Percentiles rank a stretch among this genome's conserved stretches.
Evolutionary conservation across 2,329 filamentous ascomycete species (phyloP).

Genomic region (Aspergillus tamarii): DNA sequence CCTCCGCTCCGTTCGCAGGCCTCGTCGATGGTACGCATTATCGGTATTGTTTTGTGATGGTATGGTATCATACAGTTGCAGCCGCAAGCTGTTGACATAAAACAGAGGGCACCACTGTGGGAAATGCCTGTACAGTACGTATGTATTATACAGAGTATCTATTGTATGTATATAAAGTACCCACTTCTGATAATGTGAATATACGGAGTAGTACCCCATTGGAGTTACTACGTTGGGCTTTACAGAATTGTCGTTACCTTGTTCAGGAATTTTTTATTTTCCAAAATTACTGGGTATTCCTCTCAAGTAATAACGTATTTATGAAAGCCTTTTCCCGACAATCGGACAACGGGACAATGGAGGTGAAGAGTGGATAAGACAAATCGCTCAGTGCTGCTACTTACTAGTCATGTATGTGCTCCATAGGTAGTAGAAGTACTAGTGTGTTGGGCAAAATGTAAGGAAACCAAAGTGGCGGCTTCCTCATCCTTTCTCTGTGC

Average conservation of each 20-base stretch:
- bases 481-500: not conserved
- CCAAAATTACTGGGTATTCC: not conserved
- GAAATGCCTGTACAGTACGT: not conserved
- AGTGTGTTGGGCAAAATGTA: not conserved
- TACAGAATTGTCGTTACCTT: not conserved
- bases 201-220: not conserved
- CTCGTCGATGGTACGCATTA: not conserved
- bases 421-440: too few relatives aligned
- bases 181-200: not conserved
- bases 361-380: not conserved
- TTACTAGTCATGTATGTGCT: not conserved
- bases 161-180: not conserved
- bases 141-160: not conserved
- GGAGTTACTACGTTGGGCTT: not conserved
- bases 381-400: not conserved
- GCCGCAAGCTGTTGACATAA: slow-evolving; percentile 11
- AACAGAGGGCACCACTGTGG: not conserved
- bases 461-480: not conserved
- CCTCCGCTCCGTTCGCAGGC: slow-evolving; percentile 4
- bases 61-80: slow-evolving; percentile 22
- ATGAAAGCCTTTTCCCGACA: not conserved
- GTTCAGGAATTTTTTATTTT: not conserved
- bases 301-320: not conserved
- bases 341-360: not conserved
- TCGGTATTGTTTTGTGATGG: slow-evolving; percentile 8